Conservation (phyloP, 2,329 filamentous ascomycete species). For the Sporothrix variecibatus region DNA sequence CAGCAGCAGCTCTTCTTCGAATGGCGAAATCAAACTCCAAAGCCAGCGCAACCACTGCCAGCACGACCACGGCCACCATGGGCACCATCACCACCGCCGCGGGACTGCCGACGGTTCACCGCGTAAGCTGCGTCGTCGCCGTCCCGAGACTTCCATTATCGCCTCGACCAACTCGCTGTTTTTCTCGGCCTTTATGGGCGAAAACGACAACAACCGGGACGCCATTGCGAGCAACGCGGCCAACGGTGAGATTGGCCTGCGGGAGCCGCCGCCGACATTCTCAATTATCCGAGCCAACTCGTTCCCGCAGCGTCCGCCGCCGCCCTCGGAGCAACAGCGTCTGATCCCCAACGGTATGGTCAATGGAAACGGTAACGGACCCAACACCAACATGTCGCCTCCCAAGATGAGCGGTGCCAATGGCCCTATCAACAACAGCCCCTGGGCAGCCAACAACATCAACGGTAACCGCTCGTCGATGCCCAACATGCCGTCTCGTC, state of each 20-base stretch:
- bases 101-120: neutral
- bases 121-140: constrained; percentile 26
- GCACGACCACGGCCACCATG: constrained; percentile 24
- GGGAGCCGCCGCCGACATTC: constrained; percentile 3
- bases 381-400: neutral
- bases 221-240: constrained; percentile 10
- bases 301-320: constrained; percentile 25
- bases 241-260: constrained; percentile 9
- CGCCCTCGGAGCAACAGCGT: constrained; percentile 28
- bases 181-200: constrained; percentile 14
- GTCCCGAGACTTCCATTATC: constrained; percentile 20
- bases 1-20: neutral
- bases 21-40: neutral
- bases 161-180: constrained; percentile 27
- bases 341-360: neutral
- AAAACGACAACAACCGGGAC: constrained; percentile 18
- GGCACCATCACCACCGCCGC: constrained; percentile 25
- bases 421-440: neutral
- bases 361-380: neutral
- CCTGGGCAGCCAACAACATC: neutral
- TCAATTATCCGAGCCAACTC: constrained; percentile 11
- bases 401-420: neutral
- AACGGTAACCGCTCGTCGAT: neutral
- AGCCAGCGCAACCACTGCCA: constrained; percentile 22
- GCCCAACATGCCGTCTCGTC: constrained; percentile 6